Conservation (phyloP, 176 grass and related monocot genomes). For the Poa annua region DNA sequence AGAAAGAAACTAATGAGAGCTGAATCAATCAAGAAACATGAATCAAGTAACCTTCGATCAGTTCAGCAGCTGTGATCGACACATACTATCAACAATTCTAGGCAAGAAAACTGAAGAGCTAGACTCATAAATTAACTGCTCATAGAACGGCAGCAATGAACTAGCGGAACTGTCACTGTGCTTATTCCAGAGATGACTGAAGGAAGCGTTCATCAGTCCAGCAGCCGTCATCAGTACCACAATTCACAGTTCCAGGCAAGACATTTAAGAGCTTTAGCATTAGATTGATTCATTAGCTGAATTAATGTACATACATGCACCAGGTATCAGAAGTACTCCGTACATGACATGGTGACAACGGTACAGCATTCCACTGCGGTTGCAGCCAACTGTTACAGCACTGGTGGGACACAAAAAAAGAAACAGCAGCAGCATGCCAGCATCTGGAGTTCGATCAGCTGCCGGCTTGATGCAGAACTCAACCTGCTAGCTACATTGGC, state of each 20-base stretch:
- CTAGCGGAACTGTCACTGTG: neutral
- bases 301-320: conserved; percentile 36
- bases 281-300: conserved; percentile 6
- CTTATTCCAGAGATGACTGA: neutral
- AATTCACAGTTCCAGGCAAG: neutral
- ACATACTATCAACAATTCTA: too few species aligned
- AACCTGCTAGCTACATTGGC: conserved; percentile 6
- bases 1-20: neutral
- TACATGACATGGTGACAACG: conserved; percentile 9
- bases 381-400: conserved; percentile 34
- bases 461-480: conserved; percentile 42
- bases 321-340: conserved; percentile 24
- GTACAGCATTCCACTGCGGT: conserved; percentile 40
- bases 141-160: neutral
- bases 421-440: conserved; percentile 14
- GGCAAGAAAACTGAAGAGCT: too few species aligned
- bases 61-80: too few species aligned
- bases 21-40: too few species aligned
- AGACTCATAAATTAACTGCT: too few species aligned
- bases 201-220: conserved; percentile 7
- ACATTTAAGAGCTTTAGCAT: neutral
- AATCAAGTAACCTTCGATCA: too few species aligned
- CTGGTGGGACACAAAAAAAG: conserved; percentile 18
- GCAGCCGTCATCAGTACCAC: neutral
- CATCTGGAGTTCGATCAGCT: neutral